A percentile compares a stretch with the other conserved stretches of the same genome.
These are phyloP conservation scores for Yarrowia galli DNA, from an alignment of 1,139 yeast species.

Conservation along the genomic window DNA sequence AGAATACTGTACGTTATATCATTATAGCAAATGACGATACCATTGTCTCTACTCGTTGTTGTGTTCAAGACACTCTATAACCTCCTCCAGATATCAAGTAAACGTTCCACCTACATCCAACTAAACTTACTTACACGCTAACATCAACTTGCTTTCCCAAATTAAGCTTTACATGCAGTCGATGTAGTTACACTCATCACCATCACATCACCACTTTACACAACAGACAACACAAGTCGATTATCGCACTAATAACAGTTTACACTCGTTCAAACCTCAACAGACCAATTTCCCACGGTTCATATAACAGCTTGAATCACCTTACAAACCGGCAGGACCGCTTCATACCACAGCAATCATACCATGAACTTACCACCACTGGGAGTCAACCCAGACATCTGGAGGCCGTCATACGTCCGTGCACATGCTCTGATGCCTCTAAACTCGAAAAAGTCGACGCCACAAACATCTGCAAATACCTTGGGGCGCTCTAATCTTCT, in stretches of 20 bases:
- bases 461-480: not conserved
- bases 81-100: not conserved
- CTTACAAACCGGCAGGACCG: not conserved
- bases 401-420: constrained; percentile 27
- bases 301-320: not conserved
- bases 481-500: constrained; percentile 10
- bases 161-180: not conserved
- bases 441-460: constrained; percentile 14
- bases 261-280: not conserved
- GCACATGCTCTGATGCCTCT: constrained; percentile 30
- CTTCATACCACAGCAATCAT: not conserved
- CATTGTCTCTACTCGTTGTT: no score
- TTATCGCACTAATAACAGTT: not conserved
- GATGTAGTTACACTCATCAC: not conserved
- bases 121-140: not conserved
- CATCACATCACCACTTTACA: constrained; percentile 4
- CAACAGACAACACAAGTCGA: not conserved
- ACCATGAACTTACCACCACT: constrained; percentile 28
- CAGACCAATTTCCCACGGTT: not conserved
- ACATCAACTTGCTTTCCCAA: not conserved
- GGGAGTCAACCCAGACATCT: constrained; percentile 28
- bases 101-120: not conserved
- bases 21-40: no score
- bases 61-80: not conserved
- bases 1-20: no score